Percentiles rank a stretch among this genome's conserved stretches.
Conservation (phyloP, 345 rosid species). For the Mangifera indica region DNA sequence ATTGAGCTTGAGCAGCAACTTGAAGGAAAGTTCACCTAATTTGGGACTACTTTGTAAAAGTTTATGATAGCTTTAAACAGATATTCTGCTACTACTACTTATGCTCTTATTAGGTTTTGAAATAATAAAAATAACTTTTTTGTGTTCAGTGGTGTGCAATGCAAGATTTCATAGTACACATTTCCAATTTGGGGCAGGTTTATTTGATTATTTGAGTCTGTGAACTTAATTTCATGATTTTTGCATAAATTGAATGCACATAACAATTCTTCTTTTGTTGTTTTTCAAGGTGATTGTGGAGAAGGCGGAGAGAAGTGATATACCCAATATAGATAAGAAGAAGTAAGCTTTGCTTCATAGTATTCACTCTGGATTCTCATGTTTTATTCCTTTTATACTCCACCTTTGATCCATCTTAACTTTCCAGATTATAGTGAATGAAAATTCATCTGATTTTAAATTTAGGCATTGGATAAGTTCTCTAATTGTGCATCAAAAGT, state of each 20-base stretch:
- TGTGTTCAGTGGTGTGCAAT: not conserved
- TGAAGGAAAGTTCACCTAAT: not conserved
- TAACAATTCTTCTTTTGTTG: constrained; percentile 6
- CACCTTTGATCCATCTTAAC: not conserved
- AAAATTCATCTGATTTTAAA: not conserved
- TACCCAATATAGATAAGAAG: constrained; percentile 92
- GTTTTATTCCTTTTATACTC: not conserved
- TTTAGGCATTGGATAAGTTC: not conserved
- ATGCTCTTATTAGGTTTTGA: constrained; percentile 1
- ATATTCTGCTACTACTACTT: not conserved
- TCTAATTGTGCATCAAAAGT: not conserved
- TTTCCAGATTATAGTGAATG: not conserved
- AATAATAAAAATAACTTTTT: not conserved
- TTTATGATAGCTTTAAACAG: not conserved
- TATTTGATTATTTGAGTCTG: not conserved
- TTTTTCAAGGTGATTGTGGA: constrained; percentile 80
- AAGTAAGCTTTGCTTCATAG: constrained; percentile 46
- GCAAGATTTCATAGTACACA: not conserved
- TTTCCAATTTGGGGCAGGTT: not conserved
- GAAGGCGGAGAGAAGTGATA: constrained; percentile 93
- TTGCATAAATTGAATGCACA: not conserved
- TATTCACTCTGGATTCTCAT: constrained; percentile 7
- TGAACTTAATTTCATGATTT: not conserved
- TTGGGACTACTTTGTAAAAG: not conserved
- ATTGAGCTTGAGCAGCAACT: not conserved